Conservation (phyloP, 2,329 filamentous ascomycete species). For the Zasmidium citrigriseum region DNA sequence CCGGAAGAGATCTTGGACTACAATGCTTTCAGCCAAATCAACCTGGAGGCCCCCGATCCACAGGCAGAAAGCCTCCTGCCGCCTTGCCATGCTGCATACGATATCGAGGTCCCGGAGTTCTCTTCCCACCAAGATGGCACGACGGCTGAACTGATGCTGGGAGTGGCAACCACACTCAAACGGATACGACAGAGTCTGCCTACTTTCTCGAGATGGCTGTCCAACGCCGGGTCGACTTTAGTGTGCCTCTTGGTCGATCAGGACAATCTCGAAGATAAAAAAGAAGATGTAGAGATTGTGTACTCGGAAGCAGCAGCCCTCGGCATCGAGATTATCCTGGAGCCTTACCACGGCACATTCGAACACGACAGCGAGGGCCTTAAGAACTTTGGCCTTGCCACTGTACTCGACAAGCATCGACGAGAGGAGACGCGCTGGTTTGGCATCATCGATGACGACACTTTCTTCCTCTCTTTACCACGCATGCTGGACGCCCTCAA, state of each 20-base stretch:
- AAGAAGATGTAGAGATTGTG: slow-evolving; percentile 12
- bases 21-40: slow-evolving; percentile 9
- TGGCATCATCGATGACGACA: slow-evolving; percentile 33
- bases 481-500: slow-evolving; percentile 22
- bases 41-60: slow-evolving; percentile 13
- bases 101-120: slow-evolving; percentile 23
- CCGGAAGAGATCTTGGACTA: slow-evolving; percentile 8
- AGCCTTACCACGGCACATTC: slow-evolving; percentile 21
- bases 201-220: slow-evolving; percentile 28
- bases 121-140: slow-evolving; percentile 9
- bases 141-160: slow-evolving; percentile 27
- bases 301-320: slow-evolving; percentile 16
- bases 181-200: slow-evolving; percentile 26
- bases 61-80: slow-evolving; percentile 17
- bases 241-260: slow-evolving; percentile 28
- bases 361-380: slow-evolving; percentile 24
- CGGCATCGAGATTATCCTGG: slow-evolving; percentile 25
- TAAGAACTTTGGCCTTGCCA: slow-evolving; percentile 29
- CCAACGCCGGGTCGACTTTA: slow-evolving; percentile 26
- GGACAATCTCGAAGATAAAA: slow-evolving; percentile 15
- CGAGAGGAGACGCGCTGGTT: slow-evolving; percentile 27
- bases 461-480: slow-evolving; percentile 31
- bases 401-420: slow-evolving; percentile 20
- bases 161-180: slow-evolving; percentile 26
- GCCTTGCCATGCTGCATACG: slow-evolving; percentile 15